Evolutionary conservation across 805 yeast species (phyloP).

Genomic region (Ogataea wickerhamii): DNA sequence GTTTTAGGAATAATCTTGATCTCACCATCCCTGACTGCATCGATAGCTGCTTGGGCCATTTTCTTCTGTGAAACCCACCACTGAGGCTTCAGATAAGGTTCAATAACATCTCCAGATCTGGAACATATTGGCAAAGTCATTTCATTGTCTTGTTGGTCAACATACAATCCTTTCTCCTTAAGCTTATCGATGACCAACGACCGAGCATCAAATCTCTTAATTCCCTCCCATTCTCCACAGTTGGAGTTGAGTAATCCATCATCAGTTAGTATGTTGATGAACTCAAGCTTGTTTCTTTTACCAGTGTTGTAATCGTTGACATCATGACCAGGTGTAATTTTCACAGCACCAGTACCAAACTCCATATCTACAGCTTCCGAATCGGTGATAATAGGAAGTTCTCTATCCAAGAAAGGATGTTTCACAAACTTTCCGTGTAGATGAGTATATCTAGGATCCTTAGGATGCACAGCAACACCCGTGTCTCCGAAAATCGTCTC

Average conservation of each 20-base stretch:
- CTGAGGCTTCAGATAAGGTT: slow-evolving; percentile 96
- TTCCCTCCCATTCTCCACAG: slow-evolving; percentile 91
- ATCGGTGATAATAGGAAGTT: slow-evolving; percentile 85
- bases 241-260: slow-evolving; percentile 86
- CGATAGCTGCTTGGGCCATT: slow-evolving; percentile 84
- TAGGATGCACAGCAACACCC: slow-evolving; percentile 96
- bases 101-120: slow-evolving; percentile 95
- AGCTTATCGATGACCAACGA: slow-evolving; percentile 73
- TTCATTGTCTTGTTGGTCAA: slow-evolving; percentile 89
- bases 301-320: slow-evolving; percentile 96
- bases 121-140: slow-evolving; percentile 94
- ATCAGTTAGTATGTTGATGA: slow-evolving; percentile 87
- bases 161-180: slow-evolving; percentile 66
- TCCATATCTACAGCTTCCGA: slow-evolving; percentile 97
- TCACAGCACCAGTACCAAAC: slow-evolving; percentile 99
- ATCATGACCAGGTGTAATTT: slow-evolving; percentile 98
- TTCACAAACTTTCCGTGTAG: slow-evolving; percentile 88
- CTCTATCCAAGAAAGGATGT: slow-evolving; percentile 86
- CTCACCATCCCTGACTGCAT: slow-evolving; percentile 79
- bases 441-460: slow-evolving; percentile 88
- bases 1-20: slow-evolving; percentile 81
- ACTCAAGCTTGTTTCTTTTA: slow-evolving; percentile 85
- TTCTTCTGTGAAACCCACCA: slow-evolving; percentile 97
- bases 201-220: slow-evolving; percentile 95
- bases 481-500: slow-evolving; percentile 98